These are phyloP conservation scores for Boletus coccyginus DNA, from an alignment of 768 basidiomycete genomes.

Conservation along the genomic window DNA sequence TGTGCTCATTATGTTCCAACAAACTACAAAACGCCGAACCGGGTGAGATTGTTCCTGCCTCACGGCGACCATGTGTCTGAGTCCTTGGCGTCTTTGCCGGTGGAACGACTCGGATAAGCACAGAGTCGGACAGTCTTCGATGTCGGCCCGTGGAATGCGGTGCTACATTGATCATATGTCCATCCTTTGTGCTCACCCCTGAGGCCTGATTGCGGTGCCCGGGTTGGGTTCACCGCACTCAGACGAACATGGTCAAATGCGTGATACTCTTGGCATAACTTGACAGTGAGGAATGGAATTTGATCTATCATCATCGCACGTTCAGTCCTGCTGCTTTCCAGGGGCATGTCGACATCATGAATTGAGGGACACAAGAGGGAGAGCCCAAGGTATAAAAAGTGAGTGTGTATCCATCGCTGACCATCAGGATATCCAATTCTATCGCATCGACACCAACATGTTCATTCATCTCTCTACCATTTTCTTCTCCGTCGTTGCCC, in stretches of 20 bases:
- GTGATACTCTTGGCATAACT: neutral
- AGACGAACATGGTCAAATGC: neutral
- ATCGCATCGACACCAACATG: neutral
- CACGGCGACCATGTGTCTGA: neutral
- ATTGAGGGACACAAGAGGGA: neutral
- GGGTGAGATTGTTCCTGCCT: neutral
- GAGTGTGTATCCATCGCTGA: neutral
- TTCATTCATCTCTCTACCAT: constrained; percentile 2
- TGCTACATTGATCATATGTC: neutral
- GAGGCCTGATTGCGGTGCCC: neutral
- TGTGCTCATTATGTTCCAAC: too few species aligned
- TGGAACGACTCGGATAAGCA: too few species aligned
- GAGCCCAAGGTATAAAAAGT: neutral
- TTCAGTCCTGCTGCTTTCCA: neutral
- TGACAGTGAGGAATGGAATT: neutral
- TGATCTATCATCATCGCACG: neutral
- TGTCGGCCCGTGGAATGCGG: too few species aligned
- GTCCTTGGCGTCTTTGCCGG: neutral
- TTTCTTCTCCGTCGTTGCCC: constrained; percentile 1
- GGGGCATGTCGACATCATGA: too few species aligned
- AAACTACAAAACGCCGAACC: neutral
- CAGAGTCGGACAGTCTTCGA: too few species aligned
- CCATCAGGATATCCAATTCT: neutral
- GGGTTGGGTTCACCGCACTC: neutral
- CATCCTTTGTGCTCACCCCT: neutral